phyloP scores from a whole-genome alignment of 2,329 filamentous ascomycete genomes.

The Penicillium aurantiogriseum region DNA sequence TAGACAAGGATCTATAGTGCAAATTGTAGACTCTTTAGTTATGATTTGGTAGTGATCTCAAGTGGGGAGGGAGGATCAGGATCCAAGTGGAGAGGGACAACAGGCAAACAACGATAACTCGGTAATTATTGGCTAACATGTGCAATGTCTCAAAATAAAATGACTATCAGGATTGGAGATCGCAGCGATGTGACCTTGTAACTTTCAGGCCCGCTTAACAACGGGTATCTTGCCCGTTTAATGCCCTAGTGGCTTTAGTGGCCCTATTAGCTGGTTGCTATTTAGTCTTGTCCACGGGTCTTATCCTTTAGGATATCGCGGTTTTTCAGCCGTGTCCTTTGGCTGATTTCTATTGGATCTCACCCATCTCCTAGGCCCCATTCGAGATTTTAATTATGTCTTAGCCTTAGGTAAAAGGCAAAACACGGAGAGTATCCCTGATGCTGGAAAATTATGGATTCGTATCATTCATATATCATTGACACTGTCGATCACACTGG shows the following conservation, averaged over 20 bases:
- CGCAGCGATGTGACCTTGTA: slow-evolving; percentile 26
- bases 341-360: neutral
- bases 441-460: neutral
- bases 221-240: slow-evolving; percentile 20
- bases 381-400: neutral
- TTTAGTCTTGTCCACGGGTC: slow-evolving; percentile 9
- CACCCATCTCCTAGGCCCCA: neutral
- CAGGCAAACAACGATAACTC: neutral
- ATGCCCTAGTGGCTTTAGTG: slow-evolving; percentile 16
- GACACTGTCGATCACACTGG: neutral
- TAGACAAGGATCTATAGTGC: neutral
- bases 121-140: slow-evolving; percentile 15
- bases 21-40: too few relatives aligned
- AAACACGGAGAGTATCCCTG: neutral
- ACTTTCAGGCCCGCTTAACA: slow-evolving; percentile 26
- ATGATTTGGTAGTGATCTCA: neutral
- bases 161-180: slow-evolving; percentile 8
- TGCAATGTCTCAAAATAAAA: slow-evolving; percentile 17
- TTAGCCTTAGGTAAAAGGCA: neutral
- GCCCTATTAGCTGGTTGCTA: neutral
- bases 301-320: slow-evolving; percentile 13
- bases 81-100: neutral
- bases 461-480: neutral
- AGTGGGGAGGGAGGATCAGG: neutral
- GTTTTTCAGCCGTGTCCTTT: neutral